Conservation (phyloP, 495 filamentous ascomycete species). For the Penicillium maclennaniae region DNA sequence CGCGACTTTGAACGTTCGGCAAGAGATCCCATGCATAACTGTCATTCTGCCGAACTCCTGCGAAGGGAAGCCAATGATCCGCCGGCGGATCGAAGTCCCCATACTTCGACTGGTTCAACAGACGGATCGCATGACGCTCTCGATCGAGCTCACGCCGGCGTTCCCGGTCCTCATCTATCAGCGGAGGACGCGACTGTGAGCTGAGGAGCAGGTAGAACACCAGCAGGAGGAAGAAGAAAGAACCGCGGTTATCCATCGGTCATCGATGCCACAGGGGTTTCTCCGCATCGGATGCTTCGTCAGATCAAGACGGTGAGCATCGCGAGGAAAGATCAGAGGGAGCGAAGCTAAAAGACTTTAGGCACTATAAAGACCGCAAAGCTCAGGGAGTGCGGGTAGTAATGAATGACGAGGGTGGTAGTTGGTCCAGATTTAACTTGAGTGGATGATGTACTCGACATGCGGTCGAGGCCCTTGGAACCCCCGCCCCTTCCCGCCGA, state of each 20-base stretch:
- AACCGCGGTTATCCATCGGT: conserved; percentile 49
- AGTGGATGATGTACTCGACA: conserved; percentile 43
- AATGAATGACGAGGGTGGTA: conserved; percentile 31
- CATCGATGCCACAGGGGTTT: conserved; percentile 34
- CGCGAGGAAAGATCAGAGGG: conserved; percentile 13
- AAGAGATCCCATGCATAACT: conserved; percentile 70
- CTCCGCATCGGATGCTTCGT: conserved; percentile 33
- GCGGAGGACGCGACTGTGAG: conserved; percentile 42
- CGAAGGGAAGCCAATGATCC: conserved; percentile 67
- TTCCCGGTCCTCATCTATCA: conserved; percentile 45
- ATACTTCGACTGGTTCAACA: conserved; percentile 71
- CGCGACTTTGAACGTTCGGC: conserved; percentile 51
- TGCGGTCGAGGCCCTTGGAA: conserved; percentile 16
- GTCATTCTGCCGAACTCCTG: conserved; percentile 69
- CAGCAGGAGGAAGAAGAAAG: conserved; percentile 47
- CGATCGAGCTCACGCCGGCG: conserved; percentile 40
- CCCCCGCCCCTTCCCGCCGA: conserved; percentile 20
- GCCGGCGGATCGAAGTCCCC: conserved; percentile 63
- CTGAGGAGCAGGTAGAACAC: conserved; percentile 48
- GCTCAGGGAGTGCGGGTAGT: conserved; percentile 1
- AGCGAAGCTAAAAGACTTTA: background rate
- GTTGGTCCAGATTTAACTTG: conserved; percentile 2
- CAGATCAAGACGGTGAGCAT: conserved; percentile 24
- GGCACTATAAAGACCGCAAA: background rate
- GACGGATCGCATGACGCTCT: conserved; percentile 55